Percentiles rank a stretch among this genome's conserved stretches.
Evolutionary conservation across 2,329 filamentous ascomycete genomes (phyloP).

Genomic region (Fusarium hainanense): DNA sequence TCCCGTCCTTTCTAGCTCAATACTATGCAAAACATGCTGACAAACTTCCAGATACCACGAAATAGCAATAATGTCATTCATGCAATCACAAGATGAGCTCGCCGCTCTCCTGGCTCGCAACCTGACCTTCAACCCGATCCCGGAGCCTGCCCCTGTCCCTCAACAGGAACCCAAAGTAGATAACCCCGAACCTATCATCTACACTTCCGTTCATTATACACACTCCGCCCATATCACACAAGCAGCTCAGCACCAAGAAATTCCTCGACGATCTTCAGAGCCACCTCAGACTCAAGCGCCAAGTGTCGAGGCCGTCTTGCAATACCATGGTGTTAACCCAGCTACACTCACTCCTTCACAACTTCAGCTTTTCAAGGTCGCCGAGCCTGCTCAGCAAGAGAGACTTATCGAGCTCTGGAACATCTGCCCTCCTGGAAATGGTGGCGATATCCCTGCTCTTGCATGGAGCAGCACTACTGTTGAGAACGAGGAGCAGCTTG

Average conservation of each 20-base stretch:
- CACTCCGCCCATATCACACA: conserved; percentile 73
- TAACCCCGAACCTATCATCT: conserved; percentile 65
- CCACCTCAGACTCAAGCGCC: conserved; percentile 61
- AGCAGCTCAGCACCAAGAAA: conserved; percentile 50
- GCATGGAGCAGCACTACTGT: conserved; percentile 65
- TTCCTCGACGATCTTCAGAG: conserved; percentile 62
- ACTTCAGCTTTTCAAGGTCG: conserved; percentile 80
- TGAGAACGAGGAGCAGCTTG: conserved; percentile 69
- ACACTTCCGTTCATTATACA: conserved; percentile 85
- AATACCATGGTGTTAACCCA: conserved; percentile 76
- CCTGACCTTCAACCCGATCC: conserved; percentile 69
- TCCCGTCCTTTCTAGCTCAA: not conserved
- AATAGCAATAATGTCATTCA: conserved; percentile 54
- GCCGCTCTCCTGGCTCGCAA: conserved; percentile 81
- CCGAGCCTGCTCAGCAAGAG: conserved; percentile 76
- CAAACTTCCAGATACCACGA: conserved; percentile 10
- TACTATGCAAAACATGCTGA: conserved; percentile 22
- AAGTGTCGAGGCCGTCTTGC: conserved; percentile 68
- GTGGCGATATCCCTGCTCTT: conserved; percentile 63
- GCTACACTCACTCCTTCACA: conserved; percentile 77
- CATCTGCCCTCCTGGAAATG: conserved; percentile 76
- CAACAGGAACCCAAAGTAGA: conserved; percentile 49
- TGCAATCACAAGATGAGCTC: conserved; percentile 83
- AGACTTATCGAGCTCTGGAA: conserved; percentile 87
- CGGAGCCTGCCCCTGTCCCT: conserved; percentile 25